phyloP scores from a whole-genome alignment of 2,329 filamentous ascomycete species.

The Trichoderma endophyticum region DNA sequence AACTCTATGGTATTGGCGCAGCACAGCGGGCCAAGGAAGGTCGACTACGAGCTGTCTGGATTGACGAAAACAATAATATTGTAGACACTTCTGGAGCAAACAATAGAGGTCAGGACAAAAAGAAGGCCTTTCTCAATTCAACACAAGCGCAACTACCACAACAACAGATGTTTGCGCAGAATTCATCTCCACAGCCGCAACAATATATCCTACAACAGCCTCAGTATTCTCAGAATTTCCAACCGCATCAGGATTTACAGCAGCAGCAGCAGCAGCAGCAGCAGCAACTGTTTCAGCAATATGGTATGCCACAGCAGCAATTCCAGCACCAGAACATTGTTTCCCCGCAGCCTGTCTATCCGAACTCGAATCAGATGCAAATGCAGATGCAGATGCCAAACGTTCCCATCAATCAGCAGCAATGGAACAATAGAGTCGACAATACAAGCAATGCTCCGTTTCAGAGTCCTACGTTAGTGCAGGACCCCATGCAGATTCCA shows the following conservation, averaged over 20 bases:
- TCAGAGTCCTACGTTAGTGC: background rate
- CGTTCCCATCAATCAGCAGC: background rate
- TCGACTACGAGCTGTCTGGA: background rate
- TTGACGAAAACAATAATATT: background rate
- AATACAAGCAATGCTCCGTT: background rate
- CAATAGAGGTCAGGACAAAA: background rate
- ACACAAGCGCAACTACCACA: background rate
- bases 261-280: background rate
- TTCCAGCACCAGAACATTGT: background rate
- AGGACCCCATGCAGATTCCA: background rate
- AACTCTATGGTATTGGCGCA: background rate
- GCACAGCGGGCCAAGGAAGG: background rate
- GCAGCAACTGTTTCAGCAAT: background rate
- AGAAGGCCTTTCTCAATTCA: background rate
- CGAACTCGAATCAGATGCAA: background rate
- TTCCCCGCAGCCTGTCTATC: background rate
- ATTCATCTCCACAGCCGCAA: background rate
- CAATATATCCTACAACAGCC: background rate
- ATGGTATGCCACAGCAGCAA: background rate
- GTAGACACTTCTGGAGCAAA: background rate
- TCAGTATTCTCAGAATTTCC: background rate
- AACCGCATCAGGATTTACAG: background rate
- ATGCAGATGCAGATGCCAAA: background rate
- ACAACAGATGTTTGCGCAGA: background rate
- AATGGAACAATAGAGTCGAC: background rate